Evolutionary conservation across 345 rosid species (phyloP).

Genomic region (Ceriops tagal): DNA sequence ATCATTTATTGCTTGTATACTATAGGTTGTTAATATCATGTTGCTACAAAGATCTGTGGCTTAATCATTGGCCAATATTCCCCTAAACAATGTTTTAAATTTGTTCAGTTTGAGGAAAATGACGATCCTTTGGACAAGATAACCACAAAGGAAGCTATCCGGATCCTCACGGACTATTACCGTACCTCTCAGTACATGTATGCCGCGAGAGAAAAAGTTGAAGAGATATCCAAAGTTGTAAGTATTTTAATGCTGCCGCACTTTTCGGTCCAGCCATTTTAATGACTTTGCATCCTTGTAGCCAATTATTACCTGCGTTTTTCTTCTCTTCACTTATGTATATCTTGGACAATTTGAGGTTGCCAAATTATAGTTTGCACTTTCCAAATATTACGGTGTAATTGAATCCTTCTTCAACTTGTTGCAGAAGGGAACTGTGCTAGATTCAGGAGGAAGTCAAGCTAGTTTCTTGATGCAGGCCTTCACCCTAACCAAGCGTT

Average conservation of each 20-base stretch:
- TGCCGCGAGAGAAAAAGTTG: conserved; percentile 62
- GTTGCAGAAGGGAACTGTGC: conserved; percentile 84
- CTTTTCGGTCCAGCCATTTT: neutral
- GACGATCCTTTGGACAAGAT: conserved; percentile 85
- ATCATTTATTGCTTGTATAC: too few relatives aligned
- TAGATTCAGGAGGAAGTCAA: conserved; percentile 89
- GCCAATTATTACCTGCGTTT: neutral
- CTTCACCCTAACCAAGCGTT: conserved; percentile 74
- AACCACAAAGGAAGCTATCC: conserved; percentile 82
- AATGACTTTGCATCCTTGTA: neutral
- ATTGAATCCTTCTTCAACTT: neutral
- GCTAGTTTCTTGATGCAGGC: conserved; percentile 92
- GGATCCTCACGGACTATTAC: conserved; percentile 57
- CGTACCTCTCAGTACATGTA: conserved; percentile 60
- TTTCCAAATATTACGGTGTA: too few relatives aligned
- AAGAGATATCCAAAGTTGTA: conserved; percentile 83
- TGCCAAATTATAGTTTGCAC: too few relatives aligned
- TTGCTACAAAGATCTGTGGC: neutral
- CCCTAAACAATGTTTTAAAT: neutral
- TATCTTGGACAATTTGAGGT: too few relatives aligned
- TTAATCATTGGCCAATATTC: neutral
- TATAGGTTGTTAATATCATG: too few relatives aligned
- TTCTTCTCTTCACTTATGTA: neutral
- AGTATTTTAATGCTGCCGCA: conserved; percentile 23
- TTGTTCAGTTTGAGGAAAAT: conserved; percentile 51